A percentile compares a stretch with the other conserved stretches of the same genome.
Conservation (phyloP, 2,329 filamentous ascomycete genomes). For the Colletotrichum agaves region DNA sequence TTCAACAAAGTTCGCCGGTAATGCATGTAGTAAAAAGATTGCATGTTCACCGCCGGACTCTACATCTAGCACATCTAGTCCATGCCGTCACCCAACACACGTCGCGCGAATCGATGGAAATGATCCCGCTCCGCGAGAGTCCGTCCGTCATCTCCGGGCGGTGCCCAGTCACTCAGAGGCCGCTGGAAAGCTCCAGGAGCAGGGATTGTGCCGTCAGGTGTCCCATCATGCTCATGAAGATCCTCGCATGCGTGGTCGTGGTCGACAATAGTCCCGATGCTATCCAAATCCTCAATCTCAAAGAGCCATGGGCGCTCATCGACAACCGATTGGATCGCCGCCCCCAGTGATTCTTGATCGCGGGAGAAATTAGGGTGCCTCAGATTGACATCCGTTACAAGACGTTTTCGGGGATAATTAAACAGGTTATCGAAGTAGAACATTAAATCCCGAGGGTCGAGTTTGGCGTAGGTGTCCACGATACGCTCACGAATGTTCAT, state of each 20-base stretch:
- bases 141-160: conserved; percentile 52
- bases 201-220: conserved; percentile 50
- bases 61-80: not conserved
- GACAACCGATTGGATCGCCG: conserved; percentile 50
- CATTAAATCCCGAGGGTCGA: conserved; percentile 61
- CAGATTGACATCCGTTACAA: conserved; percentile 54
- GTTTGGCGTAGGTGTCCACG: conserved; percentile 59
- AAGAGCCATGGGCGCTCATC: conserved; percentile 51
- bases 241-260: conserved; percentile 51
- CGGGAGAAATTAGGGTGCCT: conserved; percentile 55
- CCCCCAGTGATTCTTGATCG: conserved; percentile 58
- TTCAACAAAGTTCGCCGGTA: too few relatives aligned
- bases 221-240: conserved; percentile 50
- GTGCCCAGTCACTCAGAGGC: conserved; percentile 50
- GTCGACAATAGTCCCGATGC: conserved; percentile 54
- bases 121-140: conserved; percentile 33
- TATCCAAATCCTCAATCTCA: conserved; percentile 44
- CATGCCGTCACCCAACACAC: not conserved
- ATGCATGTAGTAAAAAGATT: not conserved
- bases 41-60: not conserved
- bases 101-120: not conserved
- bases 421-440: conserved; percentile 59
- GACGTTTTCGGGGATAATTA: conserved; percentile 56
- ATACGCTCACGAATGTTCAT: conserved; percentile 45
- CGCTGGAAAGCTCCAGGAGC: conserved; percentile 43